Evolutionary conservation across 106 monocot genomes (phyloP), one percentile per base, ranked within the genome.

Genomic region (Platanthera guangdongensis): DNA sequence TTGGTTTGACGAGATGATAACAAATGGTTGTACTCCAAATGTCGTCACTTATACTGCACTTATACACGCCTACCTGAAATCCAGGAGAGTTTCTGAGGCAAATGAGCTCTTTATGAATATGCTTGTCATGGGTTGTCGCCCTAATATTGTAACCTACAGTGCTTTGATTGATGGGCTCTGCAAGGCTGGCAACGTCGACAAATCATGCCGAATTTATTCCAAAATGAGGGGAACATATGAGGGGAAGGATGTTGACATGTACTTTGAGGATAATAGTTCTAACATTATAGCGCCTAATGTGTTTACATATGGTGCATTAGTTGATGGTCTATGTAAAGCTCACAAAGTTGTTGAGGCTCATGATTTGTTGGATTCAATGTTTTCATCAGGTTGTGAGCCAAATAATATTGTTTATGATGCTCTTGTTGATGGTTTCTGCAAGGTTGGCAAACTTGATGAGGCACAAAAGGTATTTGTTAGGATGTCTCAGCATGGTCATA

Each of bases 271-370:
- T 71, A 76, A 32, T 55, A 68, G 52, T 80, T 19, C 47, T 1
- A 73, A 82, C 12, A 75, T n/a, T 6, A 15, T 64, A 64, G 77
- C 79, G 50, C 97, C 97, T 50, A 99, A 99, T 90, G 92, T 99
- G 76, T 87, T 92, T 67, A 99, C 97, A 7, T 99, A 94, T 79
- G 97, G 97, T 77, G 94, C 97, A 71, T 59, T 99, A 64, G 80
- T 99, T 69, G 92, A 99, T 87, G 97, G 97, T 25, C 81, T 99
- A 51, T 99, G 97, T 84, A 99, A 99, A 86, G 90, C 85, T 77
- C 88, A 94, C 63, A 99, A 92, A 80, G 92, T 88, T 47, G 71
- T n/a, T 19, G 86, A 91, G 59, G 97, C 97, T 50, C 75, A 71
- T 50, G 79, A 94, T 51, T 80, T 99, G 57, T 74, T 99, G 75